Evolutionary conservation across 2,329 filamentous ascomycete genomes (phyloP).

Genomic region (Pyrenophora graminea): DNA sequence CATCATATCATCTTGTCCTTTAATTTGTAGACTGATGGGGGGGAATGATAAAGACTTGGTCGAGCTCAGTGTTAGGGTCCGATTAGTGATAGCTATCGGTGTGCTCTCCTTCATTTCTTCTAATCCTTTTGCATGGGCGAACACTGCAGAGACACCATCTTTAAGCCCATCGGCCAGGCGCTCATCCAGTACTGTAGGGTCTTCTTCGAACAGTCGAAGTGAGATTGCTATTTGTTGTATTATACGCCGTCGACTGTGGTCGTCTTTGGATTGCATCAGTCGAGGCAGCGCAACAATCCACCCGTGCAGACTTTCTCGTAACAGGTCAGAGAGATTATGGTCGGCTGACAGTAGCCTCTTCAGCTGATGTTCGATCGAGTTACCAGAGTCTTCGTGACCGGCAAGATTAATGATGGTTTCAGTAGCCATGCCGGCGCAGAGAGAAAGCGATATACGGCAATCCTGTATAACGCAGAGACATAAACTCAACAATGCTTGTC

Average conservation of each 20-base stretch:
- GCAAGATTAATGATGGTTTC: slow-evolving; percentile 78
- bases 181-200: slow-evolving; percentile 69
- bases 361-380: slow-evolving; percentile 51
- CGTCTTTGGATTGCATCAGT: slow-evolving; percentile 82
- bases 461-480: slow-evolving; percentile 78
- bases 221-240: slow-evolving; percentile 78
- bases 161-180: slow-evolving; percentile 70
- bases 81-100: slow-evolving; percentile 13
- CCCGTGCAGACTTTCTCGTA: slow-evolving; percentile 74
- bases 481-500: slow-evolving; percentile 67
- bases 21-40: slow-evolving; percentile 61
- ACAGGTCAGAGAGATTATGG: slow-evolving; percentile 62
- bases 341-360: slow-evolving; percentile 67
- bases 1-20: slow-evolving; percentile 70
- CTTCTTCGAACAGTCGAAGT: slow-evolving; percentile 65
- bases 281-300: slow-evolving; percentile 83
- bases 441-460: slow-evolving; percentile 72
- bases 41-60: slow-evolving; percentile 53
- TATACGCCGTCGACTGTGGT: slow-evolving; percentile 71
- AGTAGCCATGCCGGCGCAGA: slow-evolving; percentile 71
- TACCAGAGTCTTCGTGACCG: slow-evolving; percentile 52
- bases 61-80: slow-evolving; percentile 20
- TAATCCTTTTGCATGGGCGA: slow-evolving; percentile 45
- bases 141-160: slow-evolving; percentile 67
- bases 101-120: slow-evolving; percentile 23